Conservation (phyloP, 2,329 filamentous ascomycete species). For the Paecilomyces dactylethromorphus region DNA sequence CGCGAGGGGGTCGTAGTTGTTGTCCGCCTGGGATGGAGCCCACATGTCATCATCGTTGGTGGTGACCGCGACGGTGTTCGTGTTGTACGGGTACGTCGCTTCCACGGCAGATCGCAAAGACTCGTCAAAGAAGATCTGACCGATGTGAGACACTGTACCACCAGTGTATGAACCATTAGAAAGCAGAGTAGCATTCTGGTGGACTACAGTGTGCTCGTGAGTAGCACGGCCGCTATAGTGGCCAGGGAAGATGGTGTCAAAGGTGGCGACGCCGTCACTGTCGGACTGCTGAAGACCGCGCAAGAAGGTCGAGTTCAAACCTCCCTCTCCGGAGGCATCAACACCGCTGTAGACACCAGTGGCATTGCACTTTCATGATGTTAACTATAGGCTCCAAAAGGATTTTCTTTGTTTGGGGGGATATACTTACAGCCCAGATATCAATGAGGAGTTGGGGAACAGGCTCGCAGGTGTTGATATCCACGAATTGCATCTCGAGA, state of each 20-base stretch:
- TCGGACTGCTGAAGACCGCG: slow-evolving; percentile 44
- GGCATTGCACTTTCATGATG: slow-evolving; percentile 23
- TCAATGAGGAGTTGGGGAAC: slow-evolving; percentile 34
- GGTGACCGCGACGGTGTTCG: slow-evolving; percentile 20
- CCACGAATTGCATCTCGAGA: slow-evolving; percentile 42
- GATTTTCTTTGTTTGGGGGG: not conserved
- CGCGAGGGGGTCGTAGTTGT: slow-evolving; percentile 46
- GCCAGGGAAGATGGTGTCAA: slow-evolving; percentile 44
- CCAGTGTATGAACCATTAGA: slow-evolving; percentile 41
- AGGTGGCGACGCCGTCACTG: slow-evolving; percentile 42
- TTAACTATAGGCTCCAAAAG: not conserved
- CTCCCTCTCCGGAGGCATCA: slow-evolving; percentile 7
- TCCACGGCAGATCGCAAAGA: slow-evolving; percentile 39
- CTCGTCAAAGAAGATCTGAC: slow-evolving; percentile 47
- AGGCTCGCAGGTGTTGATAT: slow-evolving; percentile 40
- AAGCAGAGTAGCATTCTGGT: slow-evolving; percentile 30
- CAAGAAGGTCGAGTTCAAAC: slow-evolving; percentile 38
- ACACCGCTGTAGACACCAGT: slow-evolving; percentile 38
- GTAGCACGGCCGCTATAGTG: slow-evolving; percentile 41
- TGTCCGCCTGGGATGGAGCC: slow-evolving; percentile 35
- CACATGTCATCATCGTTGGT: slow-evolving; percentile 39
- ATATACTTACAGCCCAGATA: slow-evolving; percentile 35
- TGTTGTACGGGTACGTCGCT: slow-evolving; percentile 29
- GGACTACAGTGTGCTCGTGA: slow-evolving; percentile 46
- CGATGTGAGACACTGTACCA: slow-evolving; percentile 42